These are phyloP conservation scores for Thymus mandschuricus DNA, from an alignment of 257 asterid genomes.

Conservation along the genomic window DNA sequence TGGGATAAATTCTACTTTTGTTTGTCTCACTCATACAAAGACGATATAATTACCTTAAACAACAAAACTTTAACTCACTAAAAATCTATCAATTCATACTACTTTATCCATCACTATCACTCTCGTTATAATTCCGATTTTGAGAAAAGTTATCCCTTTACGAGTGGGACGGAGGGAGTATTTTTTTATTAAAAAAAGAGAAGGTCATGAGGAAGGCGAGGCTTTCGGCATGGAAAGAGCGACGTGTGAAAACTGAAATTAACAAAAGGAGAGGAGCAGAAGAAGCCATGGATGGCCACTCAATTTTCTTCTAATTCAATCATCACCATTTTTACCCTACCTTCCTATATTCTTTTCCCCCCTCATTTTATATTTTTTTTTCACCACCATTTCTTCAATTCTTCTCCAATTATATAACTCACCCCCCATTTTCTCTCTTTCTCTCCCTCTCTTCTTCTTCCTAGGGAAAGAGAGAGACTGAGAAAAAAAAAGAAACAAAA, in stretches of 20 bases:
- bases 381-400: slow-evolving; percentile 14
- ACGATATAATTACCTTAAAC: too few relatives aligned
- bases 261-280: slow-evolving; percentile 15
- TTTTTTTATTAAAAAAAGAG: too few relatives aligned
- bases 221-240: slow-evolving; percentile 53
- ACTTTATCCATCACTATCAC: too few relatives aligned
- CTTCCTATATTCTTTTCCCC: slow-evolving; percentile 1
- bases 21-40: too few relatives aligned
- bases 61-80: too few relatives aligned
- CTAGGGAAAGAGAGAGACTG: slow-evolving; percentile 31
- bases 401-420: slow-evolving; percentile 31
- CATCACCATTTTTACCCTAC: slow-evolving; percentile 14
- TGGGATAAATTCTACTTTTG: too few relatives aligned
- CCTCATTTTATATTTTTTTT: too few relatives aligned
- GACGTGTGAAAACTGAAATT: slow-evolving; percentile 27
- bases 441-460: slow-evolving; percentile 34
- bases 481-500: background rate
- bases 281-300: slow-evolving; percentile 35
- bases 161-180: too few relatives aligned
- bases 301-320: slow-evolving; percentile 18
- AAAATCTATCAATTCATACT: too few relatives aligned
- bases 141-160: too few relatives aligned
- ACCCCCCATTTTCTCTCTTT: slow-evolving; percentile 38
- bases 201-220: slow-evolving; percentile 36
- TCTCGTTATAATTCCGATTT: too few relatives aligned